Conservation (phyloP, 2,329 filamentous ascomycete species). For the Cladosporium halotolerans region DNA sequence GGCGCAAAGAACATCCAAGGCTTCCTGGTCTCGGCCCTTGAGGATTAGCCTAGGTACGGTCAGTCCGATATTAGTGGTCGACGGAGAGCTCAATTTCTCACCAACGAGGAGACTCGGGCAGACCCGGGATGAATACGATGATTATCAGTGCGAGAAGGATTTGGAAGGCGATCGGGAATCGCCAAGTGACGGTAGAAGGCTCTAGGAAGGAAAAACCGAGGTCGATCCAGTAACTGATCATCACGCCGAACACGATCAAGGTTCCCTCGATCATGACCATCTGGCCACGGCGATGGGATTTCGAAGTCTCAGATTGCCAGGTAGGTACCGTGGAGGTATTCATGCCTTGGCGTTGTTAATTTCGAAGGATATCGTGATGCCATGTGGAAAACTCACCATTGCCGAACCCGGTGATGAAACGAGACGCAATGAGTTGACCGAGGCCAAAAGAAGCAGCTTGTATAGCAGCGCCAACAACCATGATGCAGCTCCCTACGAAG, state of each 20-base stretch:
- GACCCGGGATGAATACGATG: slow-evolving; percentile 40
- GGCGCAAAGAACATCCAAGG: slow-evolving; percentile 41
- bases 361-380: slow-evolving; percentile 32
- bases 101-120: slow-evolving; percentile 55
- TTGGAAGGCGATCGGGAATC: slow-evolving; percentile 42
- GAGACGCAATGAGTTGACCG: slow-evolving; percentile 45
- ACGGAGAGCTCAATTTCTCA: slow-evolving; percentile 19
- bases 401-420: slow-evolving; percentile 47
- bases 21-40: slow-evolving; percentile 49
- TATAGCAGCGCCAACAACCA: slow-evolving; percentile 45
- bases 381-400: slow-evolving; percentile 44
- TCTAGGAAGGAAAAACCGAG: slow-evolving; percentile 39
- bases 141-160: slow-evolving; percentile 51
- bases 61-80: slow-evolving; percentile 36
- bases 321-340: slow-evolving; percentile 49
- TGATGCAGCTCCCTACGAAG: slow-evolving; percentile 45
- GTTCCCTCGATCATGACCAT: slow-evolving; percentile 48
- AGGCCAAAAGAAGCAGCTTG: slow-evolving; percentile 41
- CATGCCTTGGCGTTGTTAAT: slow-evolving; percentile 39
- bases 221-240: slow-evolving; percentile 42
- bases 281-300: slow-evolving; percentile 45
- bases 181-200: slow-evolving; percentile 42
- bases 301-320: slow-evolving; percentile 48
- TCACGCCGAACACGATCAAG: slow-evolving; percentile 12
- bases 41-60: slow-evolving; percentile 46